Conservation (phyloP, 345 rosid species). For the Pseudoturritis turrita region DNA sequence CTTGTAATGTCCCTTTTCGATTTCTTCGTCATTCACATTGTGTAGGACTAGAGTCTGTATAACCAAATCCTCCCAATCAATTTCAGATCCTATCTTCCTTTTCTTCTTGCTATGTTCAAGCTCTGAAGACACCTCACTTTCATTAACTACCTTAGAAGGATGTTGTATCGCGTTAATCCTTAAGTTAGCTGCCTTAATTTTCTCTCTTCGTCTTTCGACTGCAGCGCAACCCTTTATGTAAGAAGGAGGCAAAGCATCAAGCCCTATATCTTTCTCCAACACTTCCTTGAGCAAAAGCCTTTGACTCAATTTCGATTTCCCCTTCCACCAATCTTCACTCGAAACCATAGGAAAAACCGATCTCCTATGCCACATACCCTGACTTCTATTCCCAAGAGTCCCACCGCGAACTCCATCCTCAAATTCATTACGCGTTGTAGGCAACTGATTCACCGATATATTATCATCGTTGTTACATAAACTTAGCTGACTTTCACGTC, state of each 20-base stretch:
- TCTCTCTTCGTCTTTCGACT: conserved; percentile 49
- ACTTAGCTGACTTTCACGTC: conserved; percentile 12
- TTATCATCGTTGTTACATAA: conserved; percentile 22
- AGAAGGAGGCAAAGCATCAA: conserved; percentile 58
- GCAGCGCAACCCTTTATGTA: conserved; percentile 48
- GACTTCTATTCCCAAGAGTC: not conserved
- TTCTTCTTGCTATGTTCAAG: conserved; percentile 41
- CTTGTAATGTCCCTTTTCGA: conserved; percentile 76
- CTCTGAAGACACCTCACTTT: conserved; percentile 1
- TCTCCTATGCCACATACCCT: not conserved
- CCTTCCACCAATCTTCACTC: conserved; percentile 72
- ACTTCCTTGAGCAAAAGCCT: conserved; percentile 61
- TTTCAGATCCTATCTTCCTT: conserved; percentile 32
- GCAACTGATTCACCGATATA: conserved; percentile 48
- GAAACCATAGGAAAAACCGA: conserved; percentile 5
- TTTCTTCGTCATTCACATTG: conserved; percentile 68
- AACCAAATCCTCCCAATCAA: conserved; percentile 86
- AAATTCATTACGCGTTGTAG: conserved; percentile 40
- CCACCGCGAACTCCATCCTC: conserved; percentile 25
- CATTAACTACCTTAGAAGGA: conserved; percentile 31
- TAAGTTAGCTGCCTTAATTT: conserved; percentile 60
- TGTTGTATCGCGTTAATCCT: conserved; percentile 47
- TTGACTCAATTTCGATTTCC: conserved; percentile 63
- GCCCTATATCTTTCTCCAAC: conserved; percentile 72
- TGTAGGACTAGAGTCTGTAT: conserved; percentile 75